Percentiles rank a stretch among this genome's conserved stretches.
These are phyloP conservation scores for Cynanchum wilfordii DNA, from an alignment of 257 asterid species.

Conservation along the genomic window DNA sequence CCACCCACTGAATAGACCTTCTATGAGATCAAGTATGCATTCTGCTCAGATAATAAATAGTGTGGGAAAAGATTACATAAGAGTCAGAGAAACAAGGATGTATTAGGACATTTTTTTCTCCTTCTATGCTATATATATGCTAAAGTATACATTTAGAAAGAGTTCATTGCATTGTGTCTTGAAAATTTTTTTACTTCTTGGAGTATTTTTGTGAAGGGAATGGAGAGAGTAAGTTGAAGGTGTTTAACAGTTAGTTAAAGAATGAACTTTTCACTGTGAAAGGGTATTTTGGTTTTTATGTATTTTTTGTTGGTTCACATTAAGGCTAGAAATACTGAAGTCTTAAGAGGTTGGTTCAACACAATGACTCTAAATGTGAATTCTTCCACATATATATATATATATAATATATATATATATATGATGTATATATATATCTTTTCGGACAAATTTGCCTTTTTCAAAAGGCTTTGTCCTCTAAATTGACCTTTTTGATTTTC, in stretches of 20 bases:
- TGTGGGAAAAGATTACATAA: not conserved
- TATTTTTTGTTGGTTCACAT: not conserved
- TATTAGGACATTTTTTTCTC: not conserved
- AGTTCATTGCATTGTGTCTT: no score
- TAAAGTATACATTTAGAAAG: no score
- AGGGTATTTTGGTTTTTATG: not conserved
- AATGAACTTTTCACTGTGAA: not conserved
- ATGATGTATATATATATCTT: not conserved
- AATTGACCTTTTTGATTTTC: not conserved
- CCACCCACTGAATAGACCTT: not conserved
- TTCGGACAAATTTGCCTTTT: not conserved
- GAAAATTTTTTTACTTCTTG: no score
- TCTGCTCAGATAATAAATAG: not conserved
- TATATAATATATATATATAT: no score
- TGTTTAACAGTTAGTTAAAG: not conserved
- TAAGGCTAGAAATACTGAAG: not conserved
- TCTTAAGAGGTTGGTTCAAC: not conserved
- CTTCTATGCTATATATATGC: not conserved
- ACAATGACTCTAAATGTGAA: not conserved
- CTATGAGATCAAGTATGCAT: not conserved
- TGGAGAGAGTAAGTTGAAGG: not conserved
- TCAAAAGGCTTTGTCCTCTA: not conserved
- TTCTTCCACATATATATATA: not conserved
- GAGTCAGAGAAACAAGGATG: not conserved
- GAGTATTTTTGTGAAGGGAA: no score